Conservation (phyloP, 1,139 yeast genomes). For the Meyerozyma carpophila region DNA sequence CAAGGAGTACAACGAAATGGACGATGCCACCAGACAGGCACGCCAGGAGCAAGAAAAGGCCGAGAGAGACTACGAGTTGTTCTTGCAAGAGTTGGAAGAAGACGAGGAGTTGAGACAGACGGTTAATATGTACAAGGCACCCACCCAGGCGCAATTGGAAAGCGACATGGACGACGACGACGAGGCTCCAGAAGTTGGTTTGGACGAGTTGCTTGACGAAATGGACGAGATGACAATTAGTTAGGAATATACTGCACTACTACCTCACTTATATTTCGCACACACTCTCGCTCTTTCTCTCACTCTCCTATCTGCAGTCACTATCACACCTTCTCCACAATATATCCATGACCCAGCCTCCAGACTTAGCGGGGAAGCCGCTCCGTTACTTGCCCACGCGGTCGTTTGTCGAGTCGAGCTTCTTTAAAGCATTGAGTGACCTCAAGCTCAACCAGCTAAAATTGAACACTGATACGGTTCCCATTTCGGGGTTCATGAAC, state of each 20-base stretch:
- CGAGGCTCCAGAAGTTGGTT: slow-evolving; percentile 70
- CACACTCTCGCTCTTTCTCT: neutral
- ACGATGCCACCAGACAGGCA: slow-evolving; percentile 71
- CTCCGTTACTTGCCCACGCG: slow-evolving; percentile 51
- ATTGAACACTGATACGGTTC: slow-evolving; percentile 45
- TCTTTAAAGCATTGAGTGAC: slow-evolving; percentile 68
- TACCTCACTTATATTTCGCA: too few relatives aligned
- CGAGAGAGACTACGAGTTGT: slow-evolving; percentile 90
- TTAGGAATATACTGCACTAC: neutral
- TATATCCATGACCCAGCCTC: neutral
- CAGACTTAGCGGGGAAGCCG: neutral
- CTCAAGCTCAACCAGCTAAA: slow-evolving; percentile 64
- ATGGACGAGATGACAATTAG: slow-evolving; percentile 74
- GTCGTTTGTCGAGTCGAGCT: slow-evolving; percentile 80
- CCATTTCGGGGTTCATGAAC: slow-evolving; percentile 34
- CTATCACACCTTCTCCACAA: neutral
- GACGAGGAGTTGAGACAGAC: slow-evolving; percentile 92
- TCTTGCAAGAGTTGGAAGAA: slow-evolving; percentile 96
- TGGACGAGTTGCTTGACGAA: slow-evolving; percentile 85
- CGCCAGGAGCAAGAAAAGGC: slow-evolving; percentile 88
- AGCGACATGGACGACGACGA: slow-evolving; percentile 55
- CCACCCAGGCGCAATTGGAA: slow-evolving; percentile 34
- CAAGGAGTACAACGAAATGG: slow-evolving; percentile 79
- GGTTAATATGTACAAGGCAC: slow-evolving; percentile 77
- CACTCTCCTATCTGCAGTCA: neutral